These are phyloP conservation scores for Spergularia bocconei DNA, from an alignment of 148 eudicot genomes.

Conservation along the genomic window DNA sequence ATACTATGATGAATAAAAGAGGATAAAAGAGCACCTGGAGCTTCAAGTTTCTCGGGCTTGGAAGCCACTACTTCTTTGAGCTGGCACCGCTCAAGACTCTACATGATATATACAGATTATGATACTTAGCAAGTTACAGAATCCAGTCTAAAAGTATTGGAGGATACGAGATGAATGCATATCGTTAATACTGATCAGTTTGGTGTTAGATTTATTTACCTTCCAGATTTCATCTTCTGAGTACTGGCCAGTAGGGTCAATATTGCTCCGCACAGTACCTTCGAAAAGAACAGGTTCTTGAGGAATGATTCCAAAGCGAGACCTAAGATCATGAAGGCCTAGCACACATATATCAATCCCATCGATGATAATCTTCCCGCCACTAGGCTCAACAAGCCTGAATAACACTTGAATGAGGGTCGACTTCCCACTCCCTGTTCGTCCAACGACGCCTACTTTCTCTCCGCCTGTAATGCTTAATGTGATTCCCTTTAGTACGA, in stretches of 20 bases:
- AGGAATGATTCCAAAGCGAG: conserved; percentile 97
- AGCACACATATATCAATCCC: conserved; percentile 61
- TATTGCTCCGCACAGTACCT: conserved; percentile 93
- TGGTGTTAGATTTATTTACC: conserved; percentile 44
- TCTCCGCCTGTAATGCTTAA: conserved; percentile 84
- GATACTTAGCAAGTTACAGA: neutral
- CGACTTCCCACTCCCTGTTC: conserved; percentile 96
- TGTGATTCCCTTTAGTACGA: conserved; percentile 78
- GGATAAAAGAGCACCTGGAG: conserved; percentile 37
- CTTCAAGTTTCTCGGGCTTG: conserved; percentile 86
- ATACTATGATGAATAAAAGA: neutral
- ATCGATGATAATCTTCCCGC: conserved; percentile 74
- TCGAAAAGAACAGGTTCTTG: conserved; percentile 98
- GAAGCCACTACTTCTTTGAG: conserved; percentile 88
- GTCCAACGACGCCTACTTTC: conserved; percentile 94
- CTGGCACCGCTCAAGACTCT: conserved; percentile 96
- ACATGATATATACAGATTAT: neutral
- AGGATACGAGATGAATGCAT: too few species aligned
- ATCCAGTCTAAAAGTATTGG: too few species aligned
- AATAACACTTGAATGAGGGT: conserved; percentile 90
- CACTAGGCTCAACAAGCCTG: conserved; percentile 88
- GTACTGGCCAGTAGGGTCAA: conserved; percentile 78
- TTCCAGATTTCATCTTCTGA: conserved; percentile 97
- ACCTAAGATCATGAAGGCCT: conserved; percentile 94
- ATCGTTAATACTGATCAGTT: neutral